Conservation (phyloP, 2,329 filamentous ascomycete species). For the Fonsecaea erecta region DNA sequence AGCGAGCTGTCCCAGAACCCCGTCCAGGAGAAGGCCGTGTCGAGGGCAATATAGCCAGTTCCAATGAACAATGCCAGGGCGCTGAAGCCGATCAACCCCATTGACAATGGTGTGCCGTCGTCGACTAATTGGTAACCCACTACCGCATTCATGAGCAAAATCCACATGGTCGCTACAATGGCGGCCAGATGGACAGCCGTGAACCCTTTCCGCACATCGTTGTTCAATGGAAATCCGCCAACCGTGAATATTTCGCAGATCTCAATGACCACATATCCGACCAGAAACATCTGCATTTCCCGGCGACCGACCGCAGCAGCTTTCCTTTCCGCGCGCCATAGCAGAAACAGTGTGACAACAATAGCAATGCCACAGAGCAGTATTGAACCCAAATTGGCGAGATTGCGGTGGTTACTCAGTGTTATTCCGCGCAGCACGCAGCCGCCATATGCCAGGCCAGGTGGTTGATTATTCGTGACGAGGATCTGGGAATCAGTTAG, state of each 20-base stretch:
- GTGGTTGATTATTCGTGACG: constrained; percentile 62
- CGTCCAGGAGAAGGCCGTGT: constrained; percentile 88
- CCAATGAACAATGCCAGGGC: constrained; percentile 77
- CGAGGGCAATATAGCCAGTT: constrained; percentile 92
- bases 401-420: constrained; percentile 65
- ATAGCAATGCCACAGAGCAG: constrained; percentile 80
- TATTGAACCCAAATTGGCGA: constrained; percentile 94
- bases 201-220: constrained; percentile 76
- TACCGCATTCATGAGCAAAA: constrained; percentile 86
- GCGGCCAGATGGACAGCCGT: constrained; percentile 87
- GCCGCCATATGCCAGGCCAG: constrained; percentile 59
- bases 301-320: constrained; percentile 91
- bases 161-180: constrained; percentile 86
- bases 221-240: constrained; percentile 79
- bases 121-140: constrained; percentile 94
- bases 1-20: constrained; percentile 70
- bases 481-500: constrained; percentile 62
- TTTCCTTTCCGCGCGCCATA: constrained; percentile 85
- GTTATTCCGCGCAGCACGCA: constrained; percentile 78
- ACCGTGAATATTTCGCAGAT: constrained; percentile 98
- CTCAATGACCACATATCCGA: constrained; percentile 82
- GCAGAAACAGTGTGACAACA: constrained; percentile 65
- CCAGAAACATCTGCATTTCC: constrained; percentile 94
- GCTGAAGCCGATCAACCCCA: constrained; percentile 75
- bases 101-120: constrained; percentile 83